These are phyloP conservation scores for Cladosporium sp. DNA, from an alignment of 2,329 filamentous ascomycete genomes.

Conservation along the genomic window DNA sequence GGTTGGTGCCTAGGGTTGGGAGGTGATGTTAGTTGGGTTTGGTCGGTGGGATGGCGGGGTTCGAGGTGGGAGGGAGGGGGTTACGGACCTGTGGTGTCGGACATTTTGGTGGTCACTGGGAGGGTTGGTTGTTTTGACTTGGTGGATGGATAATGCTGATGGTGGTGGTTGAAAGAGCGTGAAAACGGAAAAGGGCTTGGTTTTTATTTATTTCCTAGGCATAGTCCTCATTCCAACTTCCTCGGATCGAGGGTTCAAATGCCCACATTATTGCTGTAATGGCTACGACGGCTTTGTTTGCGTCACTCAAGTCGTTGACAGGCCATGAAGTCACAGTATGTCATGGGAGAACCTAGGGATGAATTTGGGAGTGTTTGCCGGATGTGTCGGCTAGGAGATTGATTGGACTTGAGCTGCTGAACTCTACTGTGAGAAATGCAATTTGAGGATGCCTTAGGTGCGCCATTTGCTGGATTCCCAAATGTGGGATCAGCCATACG, in stretches of 20 bases:
- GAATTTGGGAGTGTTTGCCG: no score
- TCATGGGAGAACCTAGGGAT: not conserved
- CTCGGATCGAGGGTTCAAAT: no score
- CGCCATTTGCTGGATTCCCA: no score
- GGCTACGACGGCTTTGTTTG: not conserved
- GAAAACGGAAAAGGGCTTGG: no score
- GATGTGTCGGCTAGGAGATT: no score
- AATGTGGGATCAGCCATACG: no score
- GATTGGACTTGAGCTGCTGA: no score
- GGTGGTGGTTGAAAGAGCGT: not conserved
- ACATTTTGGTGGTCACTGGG: not conserved
- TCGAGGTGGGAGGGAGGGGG: not conserved
- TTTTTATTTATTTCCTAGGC: not conserved
- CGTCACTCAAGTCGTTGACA: slow-evolving; percentile 3
- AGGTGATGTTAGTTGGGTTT: not conserved
- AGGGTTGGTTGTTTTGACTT: not conserved
- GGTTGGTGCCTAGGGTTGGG: not conserved
- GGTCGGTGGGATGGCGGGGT: not conserved
- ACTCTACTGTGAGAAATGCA: no score
- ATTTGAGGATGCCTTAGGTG: no score
- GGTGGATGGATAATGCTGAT: not conserved
- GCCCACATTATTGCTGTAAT: not conserved
- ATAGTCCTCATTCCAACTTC: no score
- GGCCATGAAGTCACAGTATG: slow-evolving; percentile 5
- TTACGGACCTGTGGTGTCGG: not conserved